These are phyloP conservation scores for Jatropha multifida DNA, from an alignment of 441 rosid species.

Conservation along the genomic window DNA sequence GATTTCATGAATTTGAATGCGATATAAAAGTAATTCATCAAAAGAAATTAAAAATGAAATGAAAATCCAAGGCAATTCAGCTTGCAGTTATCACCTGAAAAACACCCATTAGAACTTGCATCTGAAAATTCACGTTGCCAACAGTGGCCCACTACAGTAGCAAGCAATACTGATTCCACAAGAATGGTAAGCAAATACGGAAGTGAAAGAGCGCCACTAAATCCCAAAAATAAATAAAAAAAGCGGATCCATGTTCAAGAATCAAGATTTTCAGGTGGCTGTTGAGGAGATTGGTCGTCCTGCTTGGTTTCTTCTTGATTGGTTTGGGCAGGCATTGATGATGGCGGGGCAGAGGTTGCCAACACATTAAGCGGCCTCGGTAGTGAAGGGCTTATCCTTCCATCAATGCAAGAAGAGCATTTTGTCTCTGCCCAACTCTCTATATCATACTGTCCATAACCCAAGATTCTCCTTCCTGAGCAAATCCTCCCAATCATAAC, in stretches of 20 bases:
- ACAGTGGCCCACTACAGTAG: not conserved
- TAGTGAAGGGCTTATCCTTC: conserved; percentile 40
- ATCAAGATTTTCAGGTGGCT: conserved; percentile 22
- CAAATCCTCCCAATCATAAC: conserved; percentile 69
- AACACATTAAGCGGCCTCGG: conserved; percentile 18
- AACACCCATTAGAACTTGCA: not conserved
- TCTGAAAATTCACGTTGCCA: not conserved
- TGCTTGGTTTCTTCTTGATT: conserved; percentile 33
- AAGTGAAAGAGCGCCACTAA: not conserved
- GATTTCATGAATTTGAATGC: too few relatives aligned
- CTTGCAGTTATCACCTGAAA: not conserved
- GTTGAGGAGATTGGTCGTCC: conserved; percentile 35
- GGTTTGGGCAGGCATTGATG: conserved; percentile 29
- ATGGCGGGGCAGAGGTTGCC: conserved; percentile 22
- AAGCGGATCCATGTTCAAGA: conserved; percentile 6
- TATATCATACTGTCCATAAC: conserved; percentile 55
- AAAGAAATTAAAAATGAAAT: not conserved
- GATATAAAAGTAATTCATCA: not conserved
- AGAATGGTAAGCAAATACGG: not conserved
- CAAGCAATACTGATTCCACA: not conserved
- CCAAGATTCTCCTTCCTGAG: conserved; percentile 62
- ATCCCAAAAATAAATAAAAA: not conserved
- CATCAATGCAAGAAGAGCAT: conserved; percentile 77
- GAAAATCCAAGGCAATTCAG: not conserved
- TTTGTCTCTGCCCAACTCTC: conserved; percentile 74